Conservation (phyloP, 805 yeast species). For the Saccharomyces kudriavzevii region DNA sequence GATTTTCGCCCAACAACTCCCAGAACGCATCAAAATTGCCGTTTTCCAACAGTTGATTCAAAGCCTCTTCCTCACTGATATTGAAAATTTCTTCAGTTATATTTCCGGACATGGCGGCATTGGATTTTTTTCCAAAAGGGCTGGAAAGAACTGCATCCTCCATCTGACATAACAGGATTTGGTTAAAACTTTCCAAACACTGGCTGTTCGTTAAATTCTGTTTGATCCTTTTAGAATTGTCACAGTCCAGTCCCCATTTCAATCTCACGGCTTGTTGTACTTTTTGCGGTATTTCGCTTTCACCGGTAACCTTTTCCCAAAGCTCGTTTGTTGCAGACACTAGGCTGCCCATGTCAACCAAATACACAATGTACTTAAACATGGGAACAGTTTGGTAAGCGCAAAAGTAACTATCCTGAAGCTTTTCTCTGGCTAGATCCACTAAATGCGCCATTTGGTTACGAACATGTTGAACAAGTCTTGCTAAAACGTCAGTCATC, state of each 20-base stretch:
- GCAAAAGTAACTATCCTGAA: slow-evolving; percentile 7
- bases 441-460: slow-evolving; percentile 3
- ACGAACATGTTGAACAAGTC: neutral
- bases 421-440: slow-evolving; percentile 1
- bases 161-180: no score
- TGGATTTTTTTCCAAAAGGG: no score
- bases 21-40: no score
- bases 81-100: no score
- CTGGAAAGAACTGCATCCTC: no score
- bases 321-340: slow-evolving; percentile 5
- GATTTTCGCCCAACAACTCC: no score
- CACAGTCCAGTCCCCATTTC: slow-evolving; percentile 19
- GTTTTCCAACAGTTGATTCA: no score
- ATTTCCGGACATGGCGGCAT: no score
- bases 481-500: neutral
- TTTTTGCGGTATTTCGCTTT: slow-evolving; percentile 6
- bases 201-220: slow-evolving; percentile 9
- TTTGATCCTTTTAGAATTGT: slow-evolving; percentile 5
- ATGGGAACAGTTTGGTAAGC: slow-evolving; percentile 10
- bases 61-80: no score
- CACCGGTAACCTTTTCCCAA: slow-evolving; percentile 9
- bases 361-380: slow-evolving; percentile 10
- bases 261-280: slow-evolving; percentile 8
- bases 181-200: no score
- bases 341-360: slow-evolving; percentile 7